A percentile compares a stretch with the other conserved stretches of the same genome.
phyloP scores from a whole-genome alignment of 176 grass and related monocot genomes.

The Triticum monococcum region DNA sequence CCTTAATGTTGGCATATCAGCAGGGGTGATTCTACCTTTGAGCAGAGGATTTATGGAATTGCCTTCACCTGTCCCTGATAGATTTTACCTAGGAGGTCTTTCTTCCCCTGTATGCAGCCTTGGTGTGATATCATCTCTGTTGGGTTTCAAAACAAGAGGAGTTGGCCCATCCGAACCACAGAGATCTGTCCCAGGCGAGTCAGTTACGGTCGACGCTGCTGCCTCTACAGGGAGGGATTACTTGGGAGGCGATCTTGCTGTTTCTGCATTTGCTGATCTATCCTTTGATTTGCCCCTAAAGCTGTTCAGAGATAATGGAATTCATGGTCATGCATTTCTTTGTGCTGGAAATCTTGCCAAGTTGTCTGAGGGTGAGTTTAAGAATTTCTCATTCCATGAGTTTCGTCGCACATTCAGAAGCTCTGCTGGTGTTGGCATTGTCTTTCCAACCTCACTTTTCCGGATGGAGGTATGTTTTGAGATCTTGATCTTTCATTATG shows the following conservation, averaged over 20 bases:
- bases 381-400: constrained; percentile 43
- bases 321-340: constrained; percentile 77
- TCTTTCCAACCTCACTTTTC: constrained; percentile 48
- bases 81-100: constrained; percentile 66
- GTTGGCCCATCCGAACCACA: constrained; percentile 51
- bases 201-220: constrained; percentile 21
- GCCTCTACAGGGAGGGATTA: constrained; percentile 40
- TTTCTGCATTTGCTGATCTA: constrained; percentile 72
- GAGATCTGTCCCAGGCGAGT: constrained; percentile 37
- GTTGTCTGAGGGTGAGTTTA: constrained; percentile 51
- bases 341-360: constrained; percentile 62
- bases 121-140: constrained; percentile 50
- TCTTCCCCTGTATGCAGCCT: constrained; percentile 58
- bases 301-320: constrained; percentile 55
- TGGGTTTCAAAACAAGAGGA: constrained; percentile 75
- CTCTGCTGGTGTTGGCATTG: constrained; percentile 65
- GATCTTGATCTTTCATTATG: not conserved
- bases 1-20: constrained; percentile 63
- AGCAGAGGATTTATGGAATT: constrained; percentile 55
- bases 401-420: constrained; percentile 62
- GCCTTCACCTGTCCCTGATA: constrained; percentile 54
- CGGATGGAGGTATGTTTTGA: constrained; percentile 55
- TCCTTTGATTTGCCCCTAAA: constrained; percentile 82
- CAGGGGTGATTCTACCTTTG: constrained; percentile 61
- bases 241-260: constrained; percentile 59